Percentiles rank a stretch among this genome's conserved stretches.
phyloP scores from a whole-genome alignment of 2,329 filamentous ascomycete species.

The Hypoxylon sp. region DNA sequence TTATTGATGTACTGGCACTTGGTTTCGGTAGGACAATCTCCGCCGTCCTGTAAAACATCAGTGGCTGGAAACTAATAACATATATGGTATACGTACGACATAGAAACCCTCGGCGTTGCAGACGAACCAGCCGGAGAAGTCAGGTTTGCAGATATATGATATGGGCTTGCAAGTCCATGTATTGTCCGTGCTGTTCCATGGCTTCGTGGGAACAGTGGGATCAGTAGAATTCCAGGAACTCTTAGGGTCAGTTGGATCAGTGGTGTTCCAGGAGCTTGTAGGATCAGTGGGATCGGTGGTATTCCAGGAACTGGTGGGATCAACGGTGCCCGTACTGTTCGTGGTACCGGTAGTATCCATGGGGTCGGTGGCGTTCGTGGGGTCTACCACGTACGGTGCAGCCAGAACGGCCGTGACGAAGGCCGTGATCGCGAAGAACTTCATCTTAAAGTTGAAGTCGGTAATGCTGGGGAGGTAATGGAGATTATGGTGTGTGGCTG shows the following conservation, averaged over 20 bases:
- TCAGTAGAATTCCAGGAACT: too few species aligned
- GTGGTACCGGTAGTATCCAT: background rate
- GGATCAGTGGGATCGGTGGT: too few species aligned
- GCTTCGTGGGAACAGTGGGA: background rate
- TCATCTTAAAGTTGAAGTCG: conserved; percentile 43
- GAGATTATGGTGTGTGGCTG: background rate
- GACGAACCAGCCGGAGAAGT: conserved; percentile 52
- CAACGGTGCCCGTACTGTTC: background rate
- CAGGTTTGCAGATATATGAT: conserved; percentile 50
- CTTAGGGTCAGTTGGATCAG: too few species aligned
- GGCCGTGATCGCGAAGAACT: conserved; percentile 45
- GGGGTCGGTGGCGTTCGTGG: too few species aligned
- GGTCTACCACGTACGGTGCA: conserved; percentile 5
- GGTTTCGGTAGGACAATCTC: conserved; percentile 45
- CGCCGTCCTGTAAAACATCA: conserved; percentile 46
- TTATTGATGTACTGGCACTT: conserved; percentile 50
- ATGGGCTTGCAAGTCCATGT: conserved; percentile 46
- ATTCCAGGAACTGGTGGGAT: too few species aligned
- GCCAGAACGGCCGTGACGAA: conserved; percentile 44
- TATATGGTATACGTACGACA: conserved; percentile 43
- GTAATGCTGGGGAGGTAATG: background rate
- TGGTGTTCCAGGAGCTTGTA: too few species aligned
- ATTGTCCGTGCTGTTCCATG: background rate
- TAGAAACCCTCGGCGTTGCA: conserved; percentile 51
- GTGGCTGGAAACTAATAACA: background rate